Base-by-base conservation (phyloP, 176 grass and related monocot genomes). In the Musa troglodytarum region DNA sequence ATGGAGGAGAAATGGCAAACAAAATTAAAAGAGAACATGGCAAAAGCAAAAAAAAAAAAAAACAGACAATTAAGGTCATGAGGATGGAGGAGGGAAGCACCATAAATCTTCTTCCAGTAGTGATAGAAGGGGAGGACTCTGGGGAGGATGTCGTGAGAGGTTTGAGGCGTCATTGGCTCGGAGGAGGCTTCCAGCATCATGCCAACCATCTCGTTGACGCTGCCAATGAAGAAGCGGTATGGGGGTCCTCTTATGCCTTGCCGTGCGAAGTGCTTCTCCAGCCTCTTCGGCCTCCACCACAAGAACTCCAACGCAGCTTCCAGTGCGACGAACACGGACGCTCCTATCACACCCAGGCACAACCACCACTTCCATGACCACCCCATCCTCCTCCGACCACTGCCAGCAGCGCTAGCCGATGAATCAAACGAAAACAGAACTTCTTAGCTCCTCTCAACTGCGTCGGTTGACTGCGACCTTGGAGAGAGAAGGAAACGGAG, bases 101-200 rank as follows among this genome's bases (percentile, higher is more conserved):
- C 94, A 65, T 98, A 98, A 69, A 98, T 93, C 86, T 93, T 98
- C 86, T 80, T 98, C 94, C 94, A 98, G 77, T 93, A 90, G 82
- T 86, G 88, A 84, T 93, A 98, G 88, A 98, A 98, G 79, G 94
- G 80, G 58, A 98, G 94, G 76, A 93, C 94, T 50, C 94, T 55
- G 1, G 94, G 94, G 52, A 98, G 88, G 50, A 98, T 87, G 82
- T 98, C 91, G 86, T 98, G 94, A 50, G 83, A 89, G 76, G 77
- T 83, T 57, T 88, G 92, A 1, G 88, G 90, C 23, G 79, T 74
- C 90, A 92, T 92, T 87, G 94, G 94, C 23, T 89, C 82, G 70
- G 94, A 87, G 28, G 90, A 91, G 78, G 94, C 94, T 73, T 92
- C 94, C 21, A 98, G 77, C 88, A 91, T 98, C 65, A 98, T 80